Base-by-base conservation (phyloP, 768 basidiomycete genomes). In the Hebeloma cylindrosporum region DNA sequence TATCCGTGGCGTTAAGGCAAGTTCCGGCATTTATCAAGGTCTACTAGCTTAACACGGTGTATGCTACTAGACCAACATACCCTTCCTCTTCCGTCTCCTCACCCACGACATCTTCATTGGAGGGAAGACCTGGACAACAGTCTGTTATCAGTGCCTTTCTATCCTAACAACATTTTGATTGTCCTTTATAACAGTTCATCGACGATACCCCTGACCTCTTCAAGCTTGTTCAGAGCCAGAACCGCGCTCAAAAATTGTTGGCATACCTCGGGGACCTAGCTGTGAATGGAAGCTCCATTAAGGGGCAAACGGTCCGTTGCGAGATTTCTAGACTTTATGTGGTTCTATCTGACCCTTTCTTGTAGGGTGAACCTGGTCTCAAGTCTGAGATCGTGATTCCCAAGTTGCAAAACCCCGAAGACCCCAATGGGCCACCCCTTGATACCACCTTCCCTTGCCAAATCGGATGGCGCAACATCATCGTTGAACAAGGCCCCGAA, bases 151-250 rank as follows among this genome's bases (percentile, higher is more conserved):
- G 21, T 17, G 1, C 29, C 9, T 31, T 38, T 21, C 20, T 13
- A 16, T n/a, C 6, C 16, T 20, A 18, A n/a, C n/a, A 17, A 37
- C 28, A 23, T 36, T 30, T 27, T 40, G 14, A 17, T 27, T 27
- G 38, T 48, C 30, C 28, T 40, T 18, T 34, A 2, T 25, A 46
- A 17, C 58, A 93, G 90, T 98, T 99, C 76, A 98, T 99, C 67
- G 96, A 99, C 60, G 96, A 99, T 67, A 97, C 95, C 1, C 94
- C 93, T n/a, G 93, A 97, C 61, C 82, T 99, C 51, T 99, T 98
- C 84, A 96, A 94, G 68, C 82, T 99, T 44, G 94, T 99, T 5
- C 88, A 92, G 59, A 93, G 87, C 56, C 94, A 94, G 69, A 99
- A 99, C 70, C 89, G 96, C 69, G 96, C 96, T 3, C 94, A 97